Evolutionary conservation across 352 stramenopile genomes (phyloP).

Genomic region (Phytophthora lateralis): DNA sequence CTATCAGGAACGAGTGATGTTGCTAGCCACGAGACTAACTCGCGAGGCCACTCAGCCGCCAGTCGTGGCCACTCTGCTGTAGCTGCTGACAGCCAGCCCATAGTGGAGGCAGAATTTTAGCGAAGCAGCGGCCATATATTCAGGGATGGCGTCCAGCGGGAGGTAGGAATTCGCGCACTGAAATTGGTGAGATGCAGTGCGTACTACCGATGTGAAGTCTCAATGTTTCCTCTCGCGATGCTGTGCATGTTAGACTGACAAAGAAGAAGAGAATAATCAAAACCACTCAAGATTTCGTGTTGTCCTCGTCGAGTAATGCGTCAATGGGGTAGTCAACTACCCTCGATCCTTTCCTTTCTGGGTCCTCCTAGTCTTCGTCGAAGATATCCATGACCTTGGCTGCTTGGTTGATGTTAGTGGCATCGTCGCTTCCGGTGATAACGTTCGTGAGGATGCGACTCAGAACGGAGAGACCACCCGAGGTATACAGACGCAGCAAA

Average conservation of each 20-base stretch:
- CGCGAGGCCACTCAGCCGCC: constrained; percentile 20
- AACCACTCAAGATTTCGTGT: constrained; percentile 36
- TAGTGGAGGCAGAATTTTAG: constrained; percentile 52
- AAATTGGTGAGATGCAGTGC: constrained; percentile 6
- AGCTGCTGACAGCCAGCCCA: constrained; percentile 33
- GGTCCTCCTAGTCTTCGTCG: constrained; percentile 34
- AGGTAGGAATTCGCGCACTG: constrained; percentile 17
- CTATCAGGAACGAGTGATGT: constrained; percentile 20
- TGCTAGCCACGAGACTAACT: constrained; percentile 18
- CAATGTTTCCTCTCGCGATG: constrained; percentile 27
- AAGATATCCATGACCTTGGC: constrained; percentile 50
- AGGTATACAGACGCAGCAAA: constrained; percentile 70
- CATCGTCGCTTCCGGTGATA: constrained; percentile 10
- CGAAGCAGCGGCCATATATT: constrained; percentile 24
- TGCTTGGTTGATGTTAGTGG: constrained; percentile 9
- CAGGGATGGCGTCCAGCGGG: constrained; percentile 18
- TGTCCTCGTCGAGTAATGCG: not conserved
- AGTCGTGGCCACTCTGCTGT: constrained; percentile 43
- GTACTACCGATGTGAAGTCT: constrained; percentile 27
- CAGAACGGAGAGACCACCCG: constrained; percentile 50
- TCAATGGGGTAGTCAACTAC: not conserved
- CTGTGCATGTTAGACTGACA: constrained; percentile 48
- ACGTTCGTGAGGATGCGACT: constrained; percentile 22
- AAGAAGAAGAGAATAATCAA: constrained; percentile 40
- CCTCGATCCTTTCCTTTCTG: not conserved